Evolutionary conservation across 2,329 filamentous ascomycete genomes (phyloP), one percentile per base, ranked within the genome.

Genomic region (Amylocarpus encephaloides): DNA sequence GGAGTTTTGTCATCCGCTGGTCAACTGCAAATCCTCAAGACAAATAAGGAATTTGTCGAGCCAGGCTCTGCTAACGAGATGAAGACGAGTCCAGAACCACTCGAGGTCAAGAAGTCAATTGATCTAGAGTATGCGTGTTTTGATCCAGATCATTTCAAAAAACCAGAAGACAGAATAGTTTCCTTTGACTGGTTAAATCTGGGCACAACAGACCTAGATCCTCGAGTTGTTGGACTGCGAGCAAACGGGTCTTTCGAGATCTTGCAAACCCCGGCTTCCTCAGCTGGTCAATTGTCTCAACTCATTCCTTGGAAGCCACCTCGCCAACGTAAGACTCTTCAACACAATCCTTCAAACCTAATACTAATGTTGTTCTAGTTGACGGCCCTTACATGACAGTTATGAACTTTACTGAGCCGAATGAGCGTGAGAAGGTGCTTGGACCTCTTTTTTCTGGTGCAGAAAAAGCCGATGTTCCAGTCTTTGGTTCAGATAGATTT

Each of bases 111-210:
- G 40, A 77, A 71, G 50, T 83, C 81, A 1, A 73, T 79, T 56
- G 80, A 83, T 60, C 75, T 85, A 68, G 79, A 85, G 57, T 75
- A 80, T 43, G 72, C 74, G 15, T 82, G 77, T 57, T 68, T 72
- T 22, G 76, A 78, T 45, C 54, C 60, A 19, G 51, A 59, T 67
- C 70, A 30, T 69, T 74, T 56, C 76, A 77, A 64, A 73, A 76
- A 57, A 42, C 55, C 56, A 30, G 62, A 67, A 41, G 78, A 83
- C 49, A 74, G 78, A 16, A 82, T 85, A 30, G 79, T 85, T 6
- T 84, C 81, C 0, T 85, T 85, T 63, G 82, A 85, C 62, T 85
- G 82, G 81, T 69, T 84, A 9, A 83, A 78, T 3, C 69, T 83
- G 42, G 71, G 75, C 10, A 79, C 77, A 3, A 70, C 78, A 3